A percentile compares a stretch with the other conserved stretches of the same genome.
phyloP scores from a whole-genome alignment of 306 rosid genomes.

The Adenanthera pavonina region DNA sequence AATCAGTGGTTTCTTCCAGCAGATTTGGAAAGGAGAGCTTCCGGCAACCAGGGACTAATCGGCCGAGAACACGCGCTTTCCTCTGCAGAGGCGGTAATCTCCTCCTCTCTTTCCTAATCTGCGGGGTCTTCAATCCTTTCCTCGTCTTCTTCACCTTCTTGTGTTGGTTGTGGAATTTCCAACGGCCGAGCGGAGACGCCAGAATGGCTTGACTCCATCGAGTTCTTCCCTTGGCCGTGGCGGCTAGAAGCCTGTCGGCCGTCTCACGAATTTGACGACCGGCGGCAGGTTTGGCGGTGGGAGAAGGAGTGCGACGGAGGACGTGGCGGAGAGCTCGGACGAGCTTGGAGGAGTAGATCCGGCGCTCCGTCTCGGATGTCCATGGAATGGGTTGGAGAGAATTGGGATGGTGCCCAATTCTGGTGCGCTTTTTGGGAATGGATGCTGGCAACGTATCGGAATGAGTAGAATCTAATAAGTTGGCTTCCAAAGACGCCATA shows the following conservation, averaged over 20 bases:
- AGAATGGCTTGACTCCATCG: conserved; percentile 96
- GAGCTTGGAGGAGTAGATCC: conserved; percentile 78
- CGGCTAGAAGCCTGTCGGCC: conserved; percentile 82
- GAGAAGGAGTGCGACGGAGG: conserved; percentile 43
- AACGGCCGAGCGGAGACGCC: conserved; percentile 44
- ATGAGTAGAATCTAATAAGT: conserved; percentile 30
- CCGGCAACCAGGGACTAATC: conserved; percentile 89
- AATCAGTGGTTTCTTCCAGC: conserved; percentile 86
- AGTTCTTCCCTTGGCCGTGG: conserved; percentile 68
- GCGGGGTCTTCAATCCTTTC: conserved; percentile 49
- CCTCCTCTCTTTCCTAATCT: conserved; percentile 34
- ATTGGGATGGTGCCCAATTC: conserved; percentile 41
- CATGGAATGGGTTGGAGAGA: conserved; percentile 47
- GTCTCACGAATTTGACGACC: conserved; percentile 53
- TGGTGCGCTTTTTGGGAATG: conserved; percentile 58
- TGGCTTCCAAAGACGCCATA: conserved; percentile 52
- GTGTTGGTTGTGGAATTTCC: conserved; percentile 38
- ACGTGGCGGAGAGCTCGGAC: conserved; percentile 58
- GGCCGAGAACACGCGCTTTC: conserved; percentile 71
- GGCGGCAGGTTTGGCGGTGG: conserved; percentile 24
- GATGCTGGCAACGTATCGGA: conserved; percentile 43
- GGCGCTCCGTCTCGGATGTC: conserved; percentile 72
- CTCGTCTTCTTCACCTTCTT: conserved; percentile 48
- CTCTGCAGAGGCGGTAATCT: conserved; percentile 57
- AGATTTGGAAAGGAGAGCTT: conserved; percentile 77